phyloP scores from a whole-genome alignment of 441 rosid genomes.

The Aleurites moluccanus region DNA sequence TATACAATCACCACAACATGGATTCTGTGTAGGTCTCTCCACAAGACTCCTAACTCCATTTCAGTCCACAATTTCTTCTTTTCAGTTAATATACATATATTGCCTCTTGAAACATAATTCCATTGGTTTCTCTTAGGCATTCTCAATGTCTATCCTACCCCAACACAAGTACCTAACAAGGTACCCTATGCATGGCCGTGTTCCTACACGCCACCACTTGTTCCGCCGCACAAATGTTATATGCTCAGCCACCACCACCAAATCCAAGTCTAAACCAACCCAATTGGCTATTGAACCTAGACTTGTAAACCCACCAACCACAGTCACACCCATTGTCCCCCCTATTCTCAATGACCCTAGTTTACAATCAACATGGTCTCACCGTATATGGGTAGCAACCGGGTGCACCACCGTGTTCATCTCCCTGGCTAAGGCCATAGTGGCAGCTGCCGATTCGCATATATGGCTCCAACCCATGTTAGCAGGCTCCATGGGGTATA shows the following conservation, averaged over 20 bases:
- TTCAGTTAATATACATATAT: conserved; percentile 2
- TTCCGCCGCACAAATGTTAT: conserved; percentile 10
- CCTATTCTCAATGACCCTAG: conserved; percentile 49
- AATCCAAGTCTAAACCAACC: conserved; percentile 31
- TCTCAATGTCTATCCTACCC: conserved; percentile 50
- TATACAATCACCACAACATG: conserved; percentile 27
- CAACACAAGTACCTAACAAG: conserved; percentile 43
- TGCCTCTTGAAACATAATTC: background rate
- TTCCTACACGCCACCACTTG: conserved; percentile 23
- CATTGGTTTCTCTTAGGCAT: conserved; percentile 18
- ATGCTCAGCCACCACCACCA: conserved; percentile 32
- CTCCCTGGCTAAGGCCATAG: conserved; percentile 58
- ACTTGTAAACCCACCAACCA: conserved; percentile 20
- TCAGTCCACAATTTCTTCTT: conserved; percentile 26
- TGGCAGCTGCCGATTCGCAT: conserved; percentile 46
- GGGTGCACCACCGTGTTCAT: conserved; percentile 65
- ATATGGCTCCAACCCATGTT: conserved; percentile 56
- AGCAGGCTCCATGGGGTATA: conserved; percentile 67
- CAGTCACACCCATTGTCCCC: conserved; percentile 22
- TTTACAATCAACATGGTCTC: conserved; percentile 71
- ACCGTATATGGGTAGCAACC: conserved; percentile 64
- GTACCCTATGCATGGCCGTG: conserved; percentile 12
- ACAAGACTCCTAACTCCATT: conserved; percentile 4
- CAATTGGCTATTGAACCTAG: conserved; percentile 30
- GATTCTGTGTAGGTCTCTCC: conserved; percentile 2